phyloP scores from a whole-genome alignment of 805 yeast species.

The Danielia oregonensis region DNA sequence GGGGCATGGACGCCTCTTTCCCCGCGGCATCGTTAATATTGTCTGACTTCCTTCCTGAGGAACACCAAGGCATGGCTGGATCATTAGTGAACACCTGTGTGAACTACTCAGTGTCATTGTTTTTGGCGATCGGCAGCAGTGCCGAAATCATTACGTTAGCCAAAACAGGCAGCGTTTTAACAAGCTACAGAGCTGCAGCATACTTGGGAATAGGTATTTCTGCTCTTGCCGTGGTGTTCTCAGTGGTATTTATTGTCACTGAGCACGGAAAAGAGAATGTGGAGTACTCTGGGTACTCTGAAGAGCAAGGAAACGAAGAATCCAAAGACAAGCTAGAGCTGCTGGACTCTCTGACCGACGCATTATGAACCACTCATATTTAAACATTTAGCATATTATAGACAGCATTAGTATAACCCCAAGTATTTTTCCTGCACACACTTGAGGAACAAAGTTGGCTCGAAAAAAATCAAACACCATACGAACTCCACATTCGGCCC shows the following conservation, averaged over 20 bases:
- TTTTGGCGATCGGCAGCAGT: slow-evolving; percentile 68
- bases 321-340: no score
- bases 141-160: slow-evolving; percentile 38
- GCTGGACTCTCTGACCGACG: no score
- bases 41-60: slow-evolving; percentile 54
- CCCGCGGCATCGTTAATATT: slow-evolving; percentile 69
- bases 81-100: slow-evolving; percentile 67
- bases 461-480: no score
- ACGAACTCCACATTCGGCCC: no score
- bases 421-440: no score
- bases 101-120: slow-evolving; percentile 67
- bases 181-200: slow-evolving; percentile 54
- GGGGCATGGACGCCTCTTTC: slow-evolving; percentile 78
- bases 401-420: no score
- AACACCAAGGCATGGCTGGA: slow-evolving; percentile 77
- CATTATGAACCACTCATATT: no score
- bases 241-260: slow-evolving; percentile 20
- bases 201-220: slow-evolving; percentile 63
- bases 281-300: no score
- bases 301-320: background rate
- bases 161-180: slow-evolving; percentile 16
- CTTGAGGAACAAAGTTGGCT: no score
- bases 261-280: slow-evolving; percentile 4
- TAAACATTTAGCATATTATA: no score
- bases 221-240: slow-evolving; percentile 38